Conservation (phyloP, 2,329 filamentous ascomycete genomes). For the Aureobasidium sp. region DNA sequence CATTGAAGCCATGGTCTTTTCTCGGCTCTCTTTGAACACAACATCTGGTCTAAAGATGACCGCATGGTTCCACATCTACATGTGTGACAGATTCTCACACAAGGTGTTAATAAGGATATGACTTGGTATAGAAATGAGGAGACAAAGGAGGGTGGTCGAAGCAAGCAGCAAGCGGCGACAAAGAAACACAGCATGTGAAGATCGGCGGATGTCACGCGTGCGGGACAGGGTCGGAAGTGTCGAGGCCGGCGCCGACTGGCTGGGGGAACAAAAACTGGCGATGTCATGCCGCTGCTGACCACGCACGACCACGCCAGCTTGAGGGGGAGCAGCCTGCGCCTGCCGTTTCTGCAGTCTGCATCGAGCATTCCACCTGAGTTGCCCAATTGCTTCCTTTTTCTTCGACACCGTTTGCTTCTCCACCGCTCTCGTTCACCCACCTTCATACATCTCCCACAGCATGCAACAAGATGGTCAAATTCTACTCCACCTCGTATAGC, state of each 20-base stretch:
- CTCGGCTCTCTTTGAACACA: too few species aligned
- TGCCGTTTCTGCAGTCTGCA: background rate
- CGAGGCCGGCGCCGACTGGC: background rate
- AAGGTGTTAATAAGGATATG: too few species aligned
- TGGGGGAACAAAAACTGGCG: background rate
- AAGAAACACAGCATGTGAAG: background rate
- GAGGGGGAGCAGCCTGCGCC: background rate
- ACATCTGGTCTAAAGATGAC: too few species aligned
- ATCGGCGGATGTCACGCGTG: background rate
- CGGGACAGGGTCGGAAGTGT: background rate
- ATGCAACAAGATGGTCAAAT: constrained; percentile 39
- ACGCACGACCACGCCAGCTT: background rate
- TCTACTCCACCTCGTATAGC: constrained; percentile 51
- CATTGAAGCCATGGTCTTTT: too few species aligned
- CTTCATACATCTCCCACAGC: background rate
- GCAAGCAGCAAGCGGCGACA: background rate
- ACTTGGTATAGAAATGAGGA: background rate
- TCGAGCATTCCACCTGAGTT: background rate
- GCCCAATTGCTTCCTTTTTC: background rate
- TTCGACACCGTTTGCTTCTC: constrained; percentile 5
- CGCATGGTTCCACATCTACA: too few species aligned
- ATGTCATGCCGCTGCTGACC: background rate
- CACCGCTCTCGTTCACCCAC: constrained; percentile 1
- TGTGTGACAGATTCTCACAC: too few species aligned
- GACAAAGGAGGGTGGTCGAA: background rate